phyloP scores from a whole-genome alignment of 805 yeast genomes.

The Saccharomycopsis synnaedendra region DNA sequence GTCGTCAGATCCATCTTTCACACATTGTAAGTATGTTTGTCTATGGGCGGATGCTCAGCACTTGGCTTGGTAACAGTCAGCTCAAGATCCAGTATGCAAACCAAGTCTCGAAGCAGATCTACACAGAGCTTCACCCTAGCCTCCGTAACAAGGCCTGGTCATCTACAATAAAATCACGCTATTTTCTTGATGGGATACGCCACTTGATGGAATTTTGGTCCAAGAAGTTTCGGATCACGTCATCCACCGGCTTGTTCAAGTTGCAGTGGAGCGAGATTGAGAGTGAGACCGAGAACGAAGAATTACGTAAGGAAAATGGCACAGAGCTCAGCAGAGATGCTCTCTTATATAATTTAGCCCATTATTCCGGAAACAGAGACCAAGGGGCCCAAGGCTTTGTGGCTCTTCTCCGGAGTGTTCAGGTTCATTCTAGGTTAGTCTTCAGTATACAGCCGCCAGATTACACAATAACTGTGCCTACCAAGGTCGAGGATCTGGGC shows the following conservation, averaged over 20 bases:
- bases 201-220: slow-evolving; percentile 56
- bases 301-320: slow-evolving; percentile 25
- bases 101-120: slow-evolving; percentile 36
- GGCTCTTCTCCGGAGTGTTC: slow-evolving; percentile 57
- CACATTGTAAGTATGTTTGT: slow-evolving; percentile 46
- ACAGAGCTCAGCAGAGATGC: slow-evolving; percentile 22
- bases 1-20: slow-evolving; percentile 48
- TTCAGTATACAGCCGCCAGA: slow-evolving; percentile 90
- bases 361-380: slow-evolving; percentile 62
- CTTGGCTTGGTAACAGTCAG: slow-evolving; percentile 52
- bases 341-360: slow-evolving; percentile 32
- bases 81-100: slow-evolving; percentile 31
- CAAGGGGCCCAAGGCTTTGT: slow-evolving; percentile 83
- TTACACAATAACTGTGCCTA: slow-evolving; percentile 32
- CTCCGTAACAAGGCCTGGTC: slow-evolving; percentile 24
- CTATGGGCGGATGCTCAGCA: slow-evolving; percentile 60
- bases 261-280: slow-evolving; percentile 38
- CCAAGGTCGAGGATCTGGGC: neutral
- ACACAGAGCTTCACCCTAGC: slow-evolving; percentile 39
- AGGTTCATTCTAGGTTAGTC: slow-evolving; percentile 61
- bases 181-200: slow-evolving; percentile 67
- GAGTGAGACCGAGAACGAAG: slow-evolving; percentile 20
- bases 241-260: slow-evolving; percentile 26
- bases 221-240: slow-evolving; percentile 37
- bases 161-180: slow-evolving; percentile 43